Base-by-base conservation (phyloP, 495 filamentous ascomycete species). In the Trichocladium antarcticum region DNA sequence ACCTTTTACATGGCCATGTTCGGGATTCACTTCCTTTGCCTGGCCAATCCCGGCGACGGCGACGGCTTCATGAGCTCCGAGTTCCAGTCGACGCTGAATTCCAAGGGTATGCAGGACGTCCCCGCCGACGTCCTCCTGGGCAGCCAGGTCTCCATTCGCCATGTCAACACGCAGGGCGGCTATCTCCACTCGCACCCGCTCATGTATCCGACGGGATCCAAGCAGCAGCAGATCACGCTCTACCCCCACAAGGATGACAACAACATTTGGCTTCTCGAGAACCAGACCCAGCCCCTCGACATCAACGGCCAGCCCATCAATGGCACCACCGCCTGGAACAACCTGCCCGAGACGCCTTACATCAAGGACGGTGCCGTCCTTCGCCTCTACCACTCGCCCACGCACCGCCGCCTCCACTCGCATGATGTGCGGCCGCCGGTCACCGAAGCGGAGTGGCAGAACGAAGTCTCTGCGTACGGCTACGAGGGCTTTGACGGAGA, bases 31-130 rank as follows among this genome's bases (percentile, higher is more conserved):
- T 97, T 98, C 70, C 54, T 86, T 51, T 93, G 87, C 72, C 75
- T 98, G 22, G 77, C 80, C 24, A 97, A 98, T 63, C 93, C 92
- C 7, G 92, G 92, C 42, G 92, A 98, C 19, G 92, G 92, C 37
- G 92, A 98, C 64, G 92, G 92, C 45, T 98, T 98, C 74, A 98
- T 98, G 92, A 95, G 87, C 53, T 94, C 89, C 28, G 93, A 98
- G 64, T 98, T 98, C 72, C 93, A 97, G 66, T 86, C 93, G 19
- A 98, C 92, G 1, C 72, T 98, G 49, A 98, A 96, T 67, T 89
- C 83, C 36, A 97, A 97, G 70, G 79, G 74, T 29, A 98, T 98
- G 92, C 80, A 87, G 62, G 89, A 93, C 62, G 89, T 95, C 15
- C 82, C 92, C 0, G 92, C 85, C 3, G 89, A 98, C 67, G 81